Evolutionary conservation across 306 rosid species (phyloP).

Genomic region (Mucuna pruriens): DNA sequence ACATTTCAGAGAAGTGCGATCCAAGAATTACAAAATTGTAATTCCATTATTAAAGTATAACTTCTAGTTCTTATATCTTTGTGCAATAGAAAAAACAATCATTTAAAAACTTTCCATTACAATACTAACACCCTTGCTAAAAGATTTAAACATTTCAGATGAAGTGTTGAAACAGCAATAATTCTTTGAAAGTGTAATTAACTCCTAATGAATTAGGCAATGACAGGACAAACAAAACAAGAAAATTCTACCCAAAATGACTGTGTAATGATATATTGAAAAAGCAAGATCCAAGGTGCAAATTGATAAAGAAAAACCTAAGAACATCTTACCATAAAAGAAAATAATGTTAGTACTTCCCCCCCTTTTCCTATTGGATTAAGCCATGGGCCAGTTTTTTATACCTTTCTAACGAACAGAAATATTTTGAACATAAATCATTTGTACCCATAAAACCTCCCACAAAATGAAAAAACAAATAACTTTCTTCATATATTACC

Average conservation of each 20-base stretch:
- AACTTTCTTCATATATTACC: slow-evolving; percentile 48
- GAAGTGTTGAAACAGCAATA: background rate
- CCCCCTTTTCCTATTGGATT: slow-evolving; percentile 15
- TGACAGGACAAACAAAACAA: slow-evolving; percentile 1
- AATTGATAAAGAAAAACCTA: background rate
- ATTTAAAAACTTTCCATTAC: background rate
- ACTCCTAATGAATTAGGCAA: background rate
- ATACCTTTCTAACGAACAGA: background rate
- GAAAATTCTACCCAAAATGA: background rate
- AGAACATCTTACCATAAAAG: background rate
- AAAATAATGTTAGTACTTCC: background rate
- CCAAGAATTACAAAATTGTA: slow-evolving; percentile 2
- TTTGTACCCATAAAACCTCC: background rate
- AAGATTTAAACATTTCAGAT: background rate
- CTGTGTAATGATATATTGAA: background rate
- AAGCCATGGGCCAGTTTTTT: background rate
- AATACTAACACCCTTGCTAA: background rate
- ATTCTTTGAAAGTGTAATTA: background rate
- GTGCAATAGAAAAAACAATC: background rate
- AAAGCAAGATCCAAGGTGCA: background rate
- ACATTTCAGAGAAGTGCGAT: slow-evolving; percentile 15
- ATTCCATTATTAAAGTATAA: slow-evolving; percentile 7
- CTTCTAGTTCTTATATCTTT: background rate
- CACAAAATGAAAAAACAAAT: background rate
- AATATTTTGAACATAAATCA: background rate